Evolutionary conservation across 768 basidiomycete species (phyloP).

Genomic region (Serendipita sp.): DNA sequence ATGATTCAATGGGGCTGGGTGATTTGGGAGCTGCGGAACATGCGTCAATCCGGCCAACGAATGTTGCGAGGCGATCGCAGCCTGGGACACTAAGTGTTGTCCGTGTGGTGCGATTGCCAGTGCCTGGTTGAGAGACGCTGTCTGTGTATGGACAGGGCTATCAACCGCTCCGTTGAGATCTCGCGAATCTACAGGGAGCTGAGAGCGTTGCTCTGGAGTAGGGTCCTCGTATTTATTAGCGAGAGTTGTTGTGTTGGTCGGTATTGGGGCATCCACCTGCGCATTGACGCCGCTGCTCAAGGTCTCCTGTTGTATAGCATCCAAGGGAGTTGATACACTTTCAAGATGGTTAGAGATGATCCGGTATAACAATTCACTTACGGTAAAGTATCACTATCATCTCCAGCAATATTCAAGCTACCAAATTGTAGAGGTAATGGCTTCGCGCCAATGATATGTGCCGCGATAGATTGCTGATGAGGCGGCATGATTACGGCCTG

Average conservation of each 20-base stretch:
- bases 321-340: background rate
- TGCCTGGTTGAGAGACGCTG: background rate
- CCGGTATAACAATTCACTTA: background rate
- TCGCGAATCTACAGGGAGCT: background rate
- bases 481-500: slow-evolving; percentile 72
- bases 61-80: background rate
- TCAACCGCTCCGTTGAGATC: background rate
- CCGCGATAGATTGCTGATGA: slow-evolving; percentile 33
- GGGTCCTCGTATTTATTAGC: background rate
- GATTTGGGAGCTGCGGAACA: background rate
- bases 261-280: background rate
- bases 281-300: no score
- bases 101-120: background rate
- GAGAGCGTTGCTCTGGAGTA: background rate
- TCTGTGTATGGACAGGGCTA: background rate
- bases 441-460: slow-evolving; percentile 41
- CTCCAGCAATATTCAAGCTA: slow-evolving; percentile 61
- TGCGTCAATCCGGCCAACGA: background rate
- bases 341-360: background rate
- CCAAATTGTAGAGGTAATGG: slow-evolving; percentile 77
- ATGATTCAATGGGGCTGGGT: background rate
- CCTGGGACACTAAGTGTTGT: background rate
- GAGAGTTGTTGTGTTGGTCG: background rate
- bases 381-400: slow-evolving; percentile 31
- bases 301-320: no score